Evolutionary conservation across 768 basidiomycete species (phyloP), one percentile per base, ranked within the genome.

Genomic region (Epithele typhae): DNA sequence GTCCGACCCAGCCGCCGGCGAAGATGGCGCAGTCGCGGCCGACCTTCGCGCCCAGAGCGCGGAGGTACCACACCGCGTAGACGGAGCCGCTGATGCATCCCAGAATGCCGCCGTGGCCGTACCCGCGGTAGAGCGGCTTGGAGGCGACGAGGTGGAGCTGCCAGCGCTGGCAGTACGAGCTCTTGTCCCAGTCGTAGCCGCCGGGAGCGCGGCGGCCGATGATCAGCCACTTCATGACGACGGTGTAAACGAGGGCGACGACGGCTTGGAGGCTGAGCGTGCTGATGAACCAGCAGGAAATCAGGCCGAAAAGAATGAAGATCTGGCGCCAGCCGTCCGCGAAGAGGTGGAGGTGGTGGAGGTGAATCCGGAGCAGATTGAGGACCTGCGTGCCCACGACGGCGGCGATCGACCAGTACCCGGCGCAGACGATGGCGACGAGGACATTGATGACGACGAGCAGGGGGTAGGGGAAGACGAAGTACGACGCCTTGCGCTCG

Each of bases 161-260:
- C 74, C 74, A 76, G 32, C 72, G 67, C 52, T 76, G 74, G 54
- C 51, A 74, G 52, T 76, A 76, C 37, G 65, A 68, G 60, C 68
- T 71, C 57, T 69, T 65, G 52, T 76, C 74, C 74, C 74, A 76
- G 34, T 70, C 60, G 49, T 67, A 74, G 33, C 58, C 59, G 1
- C 73, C 74, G 22, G 68, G 63, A 25, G 54, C 52, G 17, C 74
- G 62, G 21, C 61, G 63, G 7, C 73, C 71, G 38, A 76, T 69
- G 40, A 76, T 47, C 7, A 69, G 19, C 72, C 72, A 72, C 46
- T 76, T 76, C 4, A 67, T 65, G n/a, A 53, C 24, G 35, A 76
- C 60, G 5, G 69, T 70, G 70, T 70, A 73, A 0, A 64, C 15
- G 15, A 76, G 51, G 12, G 69, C 59, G 30, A 69, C 15, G 21